These are phyloP conservation scores for Multifurca ochricompacta DNA, from an alignment of 768 basidiomycete genomes.

Conservation along the genomic window DNA sequence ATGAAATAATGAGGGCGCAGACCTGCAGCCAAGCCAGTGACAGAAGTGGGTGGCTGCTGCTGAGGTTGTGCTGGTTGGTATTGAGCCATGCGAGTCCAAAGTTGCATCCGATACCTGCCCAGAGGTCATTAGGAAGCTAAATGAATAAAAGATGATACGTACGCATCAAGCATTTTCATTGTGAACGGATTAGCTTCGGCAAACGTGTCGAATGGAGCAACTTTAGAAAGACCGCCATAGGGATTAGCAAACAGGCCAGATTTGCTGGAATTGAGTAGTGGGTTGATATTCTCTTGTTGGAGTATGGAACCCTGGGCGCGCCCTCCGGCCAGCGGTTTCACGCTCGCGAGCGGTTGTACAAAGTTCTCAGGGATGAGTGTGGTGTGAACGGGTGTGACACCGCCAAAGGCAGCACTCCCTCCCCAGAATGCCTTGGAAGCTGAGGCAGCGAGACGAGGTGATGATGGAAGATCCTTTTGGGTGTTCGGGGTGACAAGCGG, in stretches of 20 bases:
- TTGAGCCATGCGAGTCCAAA: constrained; percentile 84
- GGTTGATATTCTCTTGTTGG: constrained; percentile 78
- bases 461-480: constrained; percentile 67
- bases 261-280: constrained; percentile 45
- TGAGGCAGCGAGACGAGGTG: constrained; percentile 40
- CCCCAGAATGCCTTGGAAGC: constrained; percentile 67
- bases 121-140: constrained; percentile 5
- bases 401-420: constrained; percentile 50
- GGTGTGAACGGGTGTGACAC: constrained; percentile 79
- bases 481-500: constrained; percentile 56
- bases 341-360: constrained; percentile 8
- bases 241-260: constrained; percentile 28
- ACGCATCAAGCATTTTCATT: constrained; percentile 78
- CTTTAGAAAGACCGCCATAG: constrained; percentile 25
- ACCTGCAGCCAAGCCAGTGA: constrained; percentile 26
- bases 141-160: constrained; percentile 29
- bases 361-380: constrained; percentile 63
- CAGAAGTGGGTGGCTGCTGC: constrained; percentile 16
- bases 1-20: constrained; percentile 34
- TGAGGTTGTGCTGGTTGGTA: constrained; percentile 44
- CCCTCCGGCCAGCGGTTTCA: constrained; percentile 15
- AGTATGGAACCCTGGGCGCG: constrained; percentile 28
- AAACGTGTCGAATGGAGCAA: constrained; percentile 62
- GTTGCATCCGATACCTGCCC: constrained; percentile 70
- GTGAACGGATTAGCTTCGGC: constrained; percentile 76